Evolutionary conservation across 148 eudicot species (phyloP).

Genomic region (Limonium bicolor): DNA sequence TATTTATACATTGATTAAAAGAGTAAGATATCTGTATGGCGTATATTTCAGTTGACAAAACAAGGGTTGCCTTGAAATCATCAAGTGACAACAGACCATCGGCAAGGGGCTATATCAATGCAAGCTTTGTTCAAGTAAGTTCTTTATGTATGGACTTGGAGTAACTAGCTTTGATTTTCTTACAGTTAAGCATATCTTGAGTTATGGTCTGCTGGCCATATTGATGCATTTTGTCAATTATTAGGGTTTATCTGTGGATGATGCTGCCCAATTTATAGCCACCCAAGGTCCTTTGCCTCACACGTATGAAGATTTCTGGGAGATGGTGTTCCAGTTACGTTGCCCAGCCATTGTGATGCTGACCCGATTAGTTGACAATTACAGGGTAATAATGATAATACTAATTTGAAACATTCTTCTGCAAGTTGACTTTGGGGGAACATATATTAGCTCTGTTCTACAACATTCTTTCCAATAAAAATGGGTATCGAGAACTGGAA

Average conservation of each 20-base stretch:
- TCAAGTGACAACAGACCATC: slow-evolving; percentile 65
- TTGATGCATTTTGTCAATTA: slow-evolving; percentile 11
- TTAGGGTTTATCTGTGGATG: slow-evolving; percentile 48
- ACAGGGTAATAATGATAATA: slow-evolving; percentile 70
- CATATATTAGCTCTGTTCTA: too few relatives aligned
- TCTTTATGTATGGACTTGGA: slow-evolving; percentile 1
- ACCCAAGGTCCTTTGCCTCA: slow-evolving; percentile 90
- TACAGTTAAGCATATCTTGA: too few relatives aligned
- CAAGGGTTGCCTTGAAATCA: slow-evolving; percentile 64
- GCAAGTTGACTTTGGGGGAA: too few relatives aligned
- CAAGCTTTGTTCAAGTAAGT: slow-evolving; percentile 59
- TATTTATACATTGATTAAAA: neutral
- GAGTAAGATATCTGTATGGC: slow-evolving; percentile 1
- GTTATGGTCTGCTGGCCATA: slow-evolving; percentile 5
- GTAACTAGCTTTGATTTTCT: neutral
- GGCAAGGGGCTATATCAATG: slow-evolving; percentile 84
- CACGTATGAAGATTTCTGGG: slow-evolving; percentile 97
- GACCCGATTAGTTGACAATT: slow-evolving; percentile 69
- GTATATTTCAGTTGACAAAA: slow-evolving; percentile 51
- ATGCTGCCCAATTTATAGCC: slow-evolving; percentile 70
- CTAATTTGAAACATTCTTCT: too few relatives aligned
- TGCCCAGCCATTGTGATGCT: slow-evolving; percentile 89
- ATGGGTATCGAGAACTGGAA: too few relatives aligned
- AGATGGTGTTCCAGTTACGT: slow-evolving; percentile 77
- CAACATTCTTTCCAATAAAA: too few relatives aligned